Conservation (phyloP, 768 basidiomycete genomes). For the Udeniomyces megalosporus region DNA sequence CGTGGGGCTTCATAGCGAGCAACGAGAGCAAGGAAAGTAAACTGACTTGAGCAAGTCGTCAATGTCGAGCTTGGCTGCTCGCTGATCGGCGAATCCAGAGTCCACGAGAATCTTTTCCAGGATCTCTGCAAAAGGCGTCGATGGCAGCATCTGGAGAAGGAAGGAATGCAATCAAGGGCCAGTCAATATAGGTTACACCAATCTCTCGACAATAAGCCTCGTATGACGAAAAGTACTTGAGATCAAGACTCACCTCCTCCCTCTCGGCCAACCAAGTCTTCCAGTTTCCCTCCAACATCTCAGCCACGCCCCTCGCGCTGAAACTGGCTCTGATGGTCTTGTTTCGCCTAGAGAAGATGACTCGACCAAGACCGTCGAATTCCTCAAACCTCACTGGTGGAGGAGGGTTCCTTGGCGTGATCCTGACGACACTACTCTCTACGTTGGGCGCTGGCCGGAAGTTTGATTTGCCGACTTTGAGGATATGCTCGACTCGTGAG, state of each 20-base stretch:
- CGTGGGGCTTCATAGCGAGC: background rate
- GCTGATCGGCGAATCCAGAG: slow-evolving; percentile 53
- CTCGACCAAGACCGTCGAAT: slow-evolving; percentile 85
- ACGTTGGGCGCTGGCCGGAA: slow-evolving; percentile 92
- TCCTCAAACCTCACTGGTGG: slow-evolving; percentile 93
- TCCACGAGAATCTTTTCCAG: slow-evolving; percentile 59
- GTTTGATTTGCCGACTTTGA: slow-evolving; percentile 92
- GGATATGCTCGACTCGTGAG: slow-evolving; percentile 85
- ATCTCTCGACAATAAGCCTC: background rate
- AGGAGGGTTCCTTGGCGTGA: slow-evolving; percentile 84
- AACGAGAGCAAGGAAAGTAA: background rate
- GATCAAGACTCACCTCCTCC: slow-evolving; percentile 27
- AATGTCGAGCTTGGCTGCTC: slow-evolving; percentile 84
- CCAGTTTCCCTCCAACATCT: slow-evolving; percentile 87
- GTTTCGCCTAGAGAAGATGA: slow-evolving; percentile 76
- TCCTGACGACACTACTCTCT: slow-evolving; percentile 77
- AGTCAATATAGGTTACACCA: too few species aligned
- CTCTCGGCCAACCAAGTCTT: slow-evolving; percentile 79
- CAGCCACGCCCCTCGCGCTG: slow-evolving; percentile 73
- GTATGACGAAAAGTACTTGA: background rate
- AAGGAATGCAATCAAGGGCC: background rate
- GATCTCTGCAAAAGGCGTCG: slow-evolving; percentile 47
- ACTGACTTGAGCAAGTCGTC: slow-evolving; percentile 77
- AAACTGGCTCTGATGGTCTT: slow-evolving; percentile 82
- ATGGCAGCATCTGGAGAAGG: slow-evolving; percentile 37